Evolutionary conservation across 2,329 filamentous ascomycete genomes (phyloP).

Genomic region (Microcera coccophila): DNA sequence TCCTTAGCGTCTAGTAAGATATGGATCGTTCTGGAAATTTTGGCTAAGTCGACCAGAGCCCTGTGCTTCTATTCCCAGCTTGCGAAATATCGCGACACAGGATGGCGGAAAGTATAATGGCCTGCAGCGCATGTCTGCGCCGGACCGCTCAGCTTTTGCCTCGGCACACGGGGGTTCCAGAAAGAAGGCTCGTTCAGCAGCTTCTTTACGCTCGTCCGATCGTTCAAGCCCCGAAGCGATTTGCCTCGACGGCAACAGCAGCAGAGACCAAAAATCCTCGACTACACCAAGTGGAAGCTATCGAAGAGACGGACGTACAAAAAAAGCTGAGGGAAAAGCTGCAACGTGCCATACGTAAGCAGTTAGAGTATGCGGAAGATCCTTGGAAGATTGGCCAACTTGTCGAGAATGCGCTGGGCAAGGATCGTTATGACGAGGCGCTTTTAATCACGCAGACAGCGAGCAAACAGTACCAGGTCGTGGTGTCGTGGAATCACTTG

Average conservation of each 20-base stretch:
- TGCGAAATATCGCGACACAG: neutral
- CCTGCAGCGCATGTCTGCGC: constrained; percentile 26
- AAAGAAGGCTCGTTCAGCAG: constrained; percentile 9
- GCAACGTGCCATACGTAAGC: constrained; percentile 44
- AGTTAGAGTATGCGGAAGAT: constrained; percentile 63
- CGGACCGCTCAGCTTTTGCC: constrained; percentile 20
- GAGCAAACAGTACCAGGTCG: constrained; percentile 60
- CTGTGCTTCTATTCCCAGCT: neutral
- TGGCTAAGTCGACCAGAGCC: neutral
- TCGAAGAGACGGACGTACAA: constrained; percentile 14
- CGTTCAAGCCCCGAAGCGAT: constrained; percentile 1
- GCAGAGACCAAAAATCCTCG: constrained; percentile 7
- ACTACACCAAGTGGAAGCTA: constrained; percentile 21
- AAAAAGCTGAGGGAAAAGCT: constrained; percentile 27
- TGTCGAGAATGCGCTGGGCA: constrained; percentile 57
- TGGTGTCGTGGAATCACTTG: constrained; percentile 84
- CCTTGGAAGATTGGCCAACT: constrained; percentile 68
- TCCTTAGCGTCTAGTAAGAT: constrained; percentile 22
- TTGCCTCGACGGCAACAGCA: constrained; percentile 3
- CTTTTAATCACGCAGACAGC: constrained; percentile 63
- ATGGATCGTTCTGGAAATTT: constrained; percentile 15
- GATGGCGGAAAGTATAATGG: constrained; percentile 28
- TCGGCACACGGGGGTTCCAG: constrained; percentile 5
- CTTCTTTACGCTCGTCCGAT: neutral
- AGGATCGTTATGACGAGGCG: constrained; percentile 63